Percentiles rank a stretch among this genome's conserved stretches.
Evolutionary conservation across 2,329 filamentous ascomycete species (phyloP).

Genomic region (Leptodontidium sp.): DNA sequence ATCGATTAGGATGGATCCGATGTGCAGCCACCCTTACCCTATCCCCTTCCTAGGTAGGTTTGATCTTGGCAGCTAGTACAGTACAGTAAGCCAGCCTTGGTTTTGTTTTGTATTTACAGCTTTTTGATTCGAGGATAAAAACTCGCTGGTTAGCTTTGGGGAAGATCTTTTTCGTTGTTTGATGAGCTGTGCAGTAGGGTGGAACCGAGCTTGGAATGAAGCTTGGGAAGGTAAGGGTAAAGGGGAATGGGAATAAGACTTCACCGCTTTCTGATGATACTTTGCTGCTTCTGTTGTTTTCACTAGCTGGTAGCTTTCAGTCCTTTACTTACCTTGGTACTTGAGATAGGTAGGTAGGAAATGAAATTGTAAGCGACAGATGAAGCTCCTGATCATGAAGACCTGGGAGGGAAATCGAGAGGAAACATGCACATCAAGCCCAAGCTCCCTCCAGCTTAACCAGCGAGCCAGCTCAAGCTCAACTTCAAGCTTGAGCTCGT

Average conservation of each 20-base stretch:
- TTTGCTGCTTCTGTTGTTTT: neutral
- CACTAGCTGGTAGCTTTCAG: no score
- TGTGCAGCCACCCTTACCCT: no score
- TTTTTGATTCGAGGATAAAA: slow-evolving; percentile 7
- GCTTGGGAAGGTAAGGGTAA: no score
- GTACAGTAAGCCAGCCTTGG: neutral
- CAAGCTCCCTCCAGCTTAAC: no score
- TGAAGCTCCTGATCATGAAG: no score
- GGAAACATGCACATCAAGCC: no score
- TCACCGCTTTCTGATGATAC: slow-evolving; percentile 1
- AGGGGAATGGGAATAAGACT: neutral
- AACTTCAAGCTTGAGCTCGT: no score
- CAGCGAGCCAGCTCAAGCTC: no score
- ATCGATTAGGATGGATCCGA: neutral
- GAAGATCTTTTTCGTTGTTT: slow-evolving; percentile 3
- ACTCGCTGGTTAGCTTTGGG: neutral
- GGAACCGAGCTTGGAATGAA: neutral
- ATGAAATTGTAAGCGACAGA: no score
- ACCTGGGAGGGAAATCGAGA: neutral
- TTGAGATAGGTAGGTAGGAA: no score
- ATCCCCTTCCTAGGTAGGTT: no score
- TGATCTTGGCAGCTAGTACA: neutral
- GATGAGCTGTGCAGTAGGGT: neutral
- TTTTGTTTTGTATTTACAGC: neutral
- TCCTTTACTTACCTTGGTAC: no score